phyloP scores from a whole-genome alignment of 495 filamentous ascomycete species.

The Hypoxylon fuscum region DNA sequence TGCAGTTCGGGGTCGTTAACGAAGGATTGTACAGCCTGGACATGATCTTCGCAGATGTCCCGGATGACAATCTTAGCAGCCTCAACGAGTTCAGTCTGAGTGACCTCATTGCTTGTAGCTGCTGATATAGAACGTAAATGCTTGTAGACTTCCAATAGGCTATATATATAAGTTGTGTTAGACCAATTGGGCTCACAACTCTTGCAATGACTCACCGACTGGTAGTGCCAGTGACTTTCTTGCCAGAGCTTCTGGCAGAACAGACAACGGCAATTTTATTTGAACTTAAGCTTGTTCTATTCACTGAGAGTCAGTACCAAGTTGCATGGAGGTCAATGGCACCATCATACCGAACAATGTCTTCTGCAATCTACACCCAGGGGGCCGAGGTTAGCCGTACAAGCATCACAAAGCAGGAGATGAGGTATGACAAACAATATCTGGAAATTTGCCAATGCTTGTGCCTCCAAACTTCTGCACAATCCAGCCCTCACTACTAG shows the following conservation, averaged over 20 bases:
- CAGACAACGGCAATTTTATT: conserved; percentile 88
- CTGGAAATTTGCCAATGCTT: conserved; percentile 59
- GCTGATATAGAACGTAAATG: conserved; percentile 75
- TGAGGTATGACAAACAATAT: conserved; percentile 41
- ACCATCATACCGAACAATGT: conserved; percentile 72
- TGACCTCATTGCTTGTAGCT: conserved; percentile 67
- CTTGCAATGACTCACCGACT: conserved; percentile 75
- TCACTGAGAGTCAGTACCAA: conserved; percentile 32
- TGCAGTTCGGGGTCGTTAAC: conserved; percentile 69
- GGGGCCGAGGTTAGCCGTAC: conserved; percentile 38
- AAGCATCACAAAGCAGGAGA: background rate
- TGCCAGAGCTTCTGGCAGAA: conserved; percentile 88
- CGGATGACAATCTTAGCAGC: conserved; percentile 75
- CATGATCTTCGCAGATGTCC: conserved; percentile 78
- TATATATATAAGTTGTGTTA: conserved; percentile 37
- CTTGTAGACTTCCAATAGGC: conserved; percentile 65
- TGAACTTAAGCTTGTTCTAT: conserved; percentile 70
- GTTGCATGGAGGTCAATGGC: conserved; percentile 7
- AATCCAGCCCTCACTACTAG: conserved; percentile 65
- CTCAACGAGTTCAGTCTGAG: conserved; percentile 72
- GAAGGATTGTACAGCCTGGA: conserved; percentile 69
- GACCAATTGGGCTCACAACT: conserved; percentile 14
- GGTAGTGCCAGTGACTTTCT: conserved; percentile 91
- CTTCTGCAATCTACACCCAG: conserved; percentile 67
- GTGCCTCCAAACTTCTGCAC: conserved; percentile 89